A percentile compares a stretch with the other conserved stretches of the same genome.
Conservation (phyloP, 73 alveolate genomes). For the Stentor roeselii region DNA sequence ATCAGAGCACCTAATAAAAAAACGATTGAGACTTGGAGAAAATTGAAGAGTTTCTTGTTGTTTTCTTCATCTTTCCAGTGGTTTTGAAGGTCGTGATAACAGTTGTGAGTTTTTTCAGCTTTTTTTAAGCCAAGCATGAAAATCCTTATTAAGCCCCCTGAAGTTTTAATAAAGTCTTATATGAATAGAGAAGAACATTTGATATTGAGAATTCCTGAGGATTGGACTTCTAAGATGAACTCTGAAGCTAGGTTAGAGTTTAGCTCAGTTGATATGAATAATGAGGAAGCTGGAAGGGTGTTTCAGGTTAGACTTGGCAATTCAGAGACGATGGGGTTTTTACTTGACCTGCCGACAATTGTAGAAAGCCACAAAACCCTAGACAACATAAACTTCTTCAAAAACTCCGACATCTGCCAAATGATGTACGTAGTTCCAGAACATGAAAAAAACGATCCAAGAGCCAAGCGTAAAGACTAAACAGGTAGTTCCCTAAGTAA, state of each 20-base stretch:
- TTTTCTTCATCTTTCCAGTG: not conserved
- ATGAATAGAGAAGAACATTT: conserved; percentile 21
- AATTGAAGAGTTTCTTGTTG: not conserved
- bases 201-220: conserved; percentile 5
- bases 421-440: conserved; percentile 31
- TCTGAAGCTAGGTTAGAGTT: not conserved
- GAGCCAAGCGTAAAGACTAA: not conserved
- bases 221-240: not conserved
- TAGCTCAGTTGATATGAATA: not conserved
- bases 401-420: conserved; percentile 23
- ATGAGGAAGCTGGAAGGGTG: conserved; percentile 14
- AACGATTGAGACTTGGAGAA: not conserved
- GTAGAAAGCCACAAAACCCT: conserved; percentile 36
- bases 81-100: not conserved
- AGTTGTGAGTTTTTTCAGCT: not conserved
- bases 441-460: conserved; percentile 29
- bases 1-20: not conserved
- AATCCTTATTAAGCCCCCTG: too few relatives aligned
- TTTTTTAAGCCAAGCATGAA: too few relatives aligned
- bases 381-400: conserved; percentile 33
- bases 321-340: not conserved
- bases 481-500: not conserved
- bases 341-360: conserved; percentile 36
- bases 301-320: conserved; percentile 24
- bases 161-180: too few relatives aligned